Percentiles rank a stretch among this genome's conserved stretches.
Conservation (phyloP, 1,139 yeast genomes). For the Lodderomyces beijingensis region DNA sequence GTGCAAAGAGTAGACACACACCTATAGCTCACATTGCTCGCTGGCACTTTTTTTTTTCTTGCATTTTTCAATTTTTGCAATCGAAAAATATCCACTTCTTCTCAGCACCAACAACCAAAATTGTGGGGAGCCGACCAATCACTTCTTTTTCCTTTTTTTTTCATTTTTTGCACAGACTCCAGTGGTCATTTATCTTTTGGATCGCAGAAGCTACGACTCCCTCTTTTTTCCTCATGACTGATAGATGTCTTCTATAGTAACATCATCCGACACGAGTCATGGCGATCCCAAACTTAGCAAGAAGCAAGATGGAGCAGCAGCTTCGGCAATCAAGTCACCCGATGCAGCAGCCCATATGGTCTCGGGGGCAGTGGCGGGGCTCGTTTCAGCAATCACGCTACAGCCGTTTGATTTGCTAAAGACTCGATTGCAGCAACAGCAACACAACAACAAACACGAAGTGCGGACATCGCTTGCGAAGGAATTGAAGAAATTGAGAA, state of each 20-base stretch:
- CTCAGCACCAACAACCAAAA: too few species aligned
- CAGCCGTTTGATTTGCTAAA: constrained; percentile 91
- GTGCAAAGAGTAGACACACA: too few species aligned
- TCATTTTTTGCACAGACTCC: too few species aligned
- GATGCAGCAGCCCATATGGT: constrained; percentile 46
- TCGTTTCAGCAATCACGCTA: constrained; percentile 72
- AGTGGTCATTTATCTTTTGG: too few species aligned
- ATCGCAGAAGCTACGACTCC: too few species aligned
- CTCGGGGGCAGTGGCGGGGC: constrained; percentile 87
- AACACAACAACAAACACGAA: constrained; percentile 31
- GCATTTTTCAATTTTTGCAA: too few species aligned
- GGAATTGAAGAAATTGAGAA: constrained; percentile 45
- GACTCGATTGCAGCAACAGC: constrained; percentile 82
- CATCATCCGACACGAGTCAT: neutral
- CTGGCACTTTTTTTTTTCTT: too few species aligned
- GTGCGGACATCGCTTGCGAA: constrained; percentile 34
- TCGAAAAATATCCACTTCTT: too few species aligned
- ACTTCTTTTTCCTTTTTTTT: too few species aligned
- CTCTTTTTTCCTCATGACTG: constrained; percentile 1
- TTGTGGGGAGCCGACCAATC: too few species aligned
- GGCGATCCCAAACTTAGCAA: neutral
- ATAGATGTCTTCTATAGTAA: constrained; percentile 5
- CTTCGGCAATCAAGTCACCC: constrained; percentile 10
- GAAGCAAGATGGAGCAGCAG: neutral
- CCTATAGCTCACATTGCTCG: too few species aligned